Percentiles rank a stretch among this genome's conserved stretches.
phyloP scores from a whole-genome alignment of 805 yeast genomes.

The Suhomyces canberraensis region DNA sequence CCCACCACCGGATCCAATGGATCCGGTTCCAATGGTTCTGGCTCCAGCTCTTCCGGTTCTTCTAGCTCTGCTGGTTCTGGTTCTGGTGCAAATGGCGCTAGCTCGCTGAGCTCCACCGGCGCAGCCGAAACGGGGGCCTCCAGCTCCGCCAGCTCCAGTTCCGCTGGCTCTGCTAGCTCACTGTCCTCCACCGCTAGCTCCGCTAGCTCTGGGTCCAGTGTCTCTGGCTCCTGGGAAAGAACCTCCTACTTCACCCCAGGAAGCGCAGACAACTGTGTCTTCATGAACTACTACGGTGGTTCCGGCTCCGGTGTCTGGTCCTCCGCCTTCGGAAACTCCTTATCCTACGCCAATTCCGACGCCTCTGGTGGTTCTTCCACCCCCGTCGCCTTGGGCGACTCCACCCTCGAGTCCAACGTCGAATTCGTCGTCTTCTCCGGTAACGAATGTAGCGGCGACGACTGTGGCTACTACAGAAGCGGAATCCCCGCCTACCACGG shows the following conservation, averaged over 20 bases:
- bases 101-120: slow-evolving; percentile 8
- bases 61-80: slow-evolving; percentile 11
- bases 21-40: slow-evolving; percentile 14
- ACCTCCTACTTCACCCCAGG: slow-evolving; percentile 67
- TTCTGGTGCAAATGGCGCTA: slow-evolving; percentile 6
- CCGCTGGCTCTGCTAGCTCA: slow-evolving; percentile 27
- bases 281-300: slow-evolving; percentile 89
- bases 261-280: slow-evolving; percentile 64
- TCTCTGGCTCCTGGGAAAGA: slow-evolving; percentile 68
- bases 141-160: not conserved
- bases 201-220: slow-evolving; percentile 22
- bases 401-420: slow-evolving; percentile 63
- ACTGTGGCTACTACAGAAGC: slow-evolving; percentile 17
- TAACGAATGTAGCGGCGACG: slow-evolving; percentile 30
- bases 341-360: slow-evolving; percentile 78
- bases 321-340: slow-evolving; percentile 83
- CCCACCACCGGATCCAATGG: slow-evolving; percentile 11
- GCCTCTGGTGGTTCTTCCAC: slow-evolving; percentile 71
- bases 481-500: slow-evolving; percentile 90
- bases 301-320: slow-evolving; percentile 89
- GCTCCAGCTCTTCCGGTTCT: slow-evolving; percentile 13
- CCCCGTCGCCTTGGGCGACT: slow-evolving; percentile 66
- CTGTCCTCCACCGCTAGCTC: slow-evolving; percentile 1
- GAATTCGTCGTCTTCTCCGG: slow-evolving; percentile 86
- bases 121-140: slow-evolving; percentile 15